A percentile compares a stretch with the other conserved stretches of the same genome.
These are phyloP conservation scores for Ustilago xerochloae DNA, from an alignment of 1,284 basidiomycete species.

Conservation along the genomic window DNA sequence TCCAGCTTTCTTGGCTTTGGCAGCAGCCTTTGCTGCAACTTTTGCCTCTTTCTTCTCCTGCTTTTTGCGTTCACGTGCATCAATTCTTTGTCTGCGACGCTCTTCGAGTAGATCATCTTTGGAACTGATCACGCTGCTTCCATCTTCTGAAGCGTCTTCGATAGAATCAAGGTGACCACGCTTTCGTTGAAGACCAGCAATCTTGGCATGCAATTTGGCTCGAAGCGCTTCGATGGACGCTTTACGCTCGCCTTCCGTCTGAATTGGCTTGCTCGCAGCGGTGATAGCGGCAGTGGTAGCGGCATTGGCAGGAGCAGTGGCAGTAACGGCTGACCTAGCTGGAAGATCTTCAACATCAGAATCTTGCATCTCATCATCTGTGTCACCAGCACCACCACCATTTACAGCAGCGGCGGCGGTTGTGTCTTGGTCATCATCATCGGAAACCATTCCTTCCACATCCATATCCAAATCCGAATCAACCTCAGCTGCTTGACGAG, in stretches of 20 bases:
- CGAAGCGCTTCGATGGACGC: constrained; percentile 56
- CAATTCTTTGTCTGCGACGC: constrained; percentile 58
- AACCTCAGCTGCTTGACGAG: constrained; percentile 29
- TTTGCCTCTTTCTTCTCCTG: constrained; percentile 57
- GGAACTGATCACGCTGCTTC: constrained; percentile 48
- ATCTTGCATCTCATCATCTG: constrained; percentile 50
- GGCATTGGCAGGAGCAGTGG: neutral
- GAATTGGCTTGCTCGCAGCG: constrained; percentile 19
- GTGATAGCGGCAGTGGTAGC: constrained; percentile 3
- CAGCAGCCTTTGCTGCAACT: constrained; percentile 28
- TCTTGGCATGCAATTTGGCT: constrained; percentile 60
- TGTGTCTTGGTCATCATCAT: constrained; percentile 38
- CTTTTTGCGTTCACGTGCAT: constrained; percentile 63
- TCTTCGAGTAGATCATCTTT: constrained; percentile 64
- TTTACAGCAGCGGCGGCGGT: constrained; percentile 14
- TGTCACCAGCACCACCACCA: constrained; percentile 45
- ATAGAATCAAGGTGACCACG: constrained; percentile 33
- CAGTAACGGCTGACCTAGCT: neutral
- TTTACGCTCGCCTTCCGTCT: constrained; percentile 51
- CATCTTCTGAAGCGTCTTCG: constrained; percentile 38
- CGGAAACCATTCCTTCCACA: constrained; percentile 42
- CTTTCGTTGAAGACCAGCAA: constrained; percentile 56
- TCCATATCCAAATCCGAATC: constrained; percentile 52
- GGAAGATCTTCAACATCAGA: constrained; percentile 38
- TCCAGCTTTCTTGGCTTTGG: constrained; percentile 35